These are phyloP conservation scores for Ustilago trichophora DNA, from an alignment of 1,284 basidiomycete genomes.

Conservation along the genomic window DNA sequence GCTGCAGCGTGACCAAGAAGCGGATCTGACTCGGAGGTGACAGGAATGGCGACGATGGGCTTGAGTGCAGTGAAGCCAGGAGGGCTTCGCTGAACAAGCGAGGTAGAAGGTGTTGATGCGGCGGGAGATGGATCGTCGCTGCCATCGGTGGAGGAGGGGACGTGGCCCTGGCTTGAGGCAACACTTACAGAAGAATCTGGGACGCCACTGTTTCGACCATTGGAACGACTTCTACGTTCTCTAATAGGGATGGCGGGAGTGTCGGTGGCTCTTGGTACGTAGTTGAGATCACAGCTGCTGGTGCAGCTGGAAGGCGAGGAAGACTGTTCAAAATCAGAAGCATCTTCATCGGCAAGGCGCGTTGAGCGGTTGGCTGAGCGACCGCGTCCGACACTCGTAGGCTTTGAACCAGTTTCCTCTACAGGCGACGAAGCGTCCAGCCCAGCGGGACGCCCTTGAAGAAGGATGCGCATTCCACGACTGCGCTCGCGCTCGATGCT, in stretches of 20 bases:
- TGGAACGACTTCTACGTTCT: slow-evolving; percentile 6
- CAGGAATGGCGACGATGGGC: slow-evolving; percentile 27
- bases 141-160: slow-evolving; percentile 33
- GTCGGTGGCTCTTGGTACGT: neutral
- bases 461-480: slow-evolving; percentile 43
- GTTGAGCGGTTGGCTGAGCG: slow-evolving; percentile 1
- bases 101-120: slow-evolving; percentile 33
- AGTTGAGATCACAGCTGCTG: slow-evolving; percentile 36
- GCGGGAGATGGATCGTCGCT: slow-evolving; percentile 31
- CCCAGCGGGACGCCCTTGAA: slow-evolving; percentile 12
- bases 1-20: slow-evolving; percentile 21
- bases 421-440: neutral
- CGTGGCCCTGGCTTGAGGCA: slow-evolving; percentile 22
- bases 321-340: slow-evolving; percentile 23
- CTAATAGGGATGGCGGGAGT: slow-evolving; percentile 27
- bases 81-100: slow-evolving; percentile 32
- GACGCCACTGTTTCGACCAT: neutral
- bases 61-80: slow-evolving; percentile 27
- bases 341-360: slow-evolving; percentile 12
- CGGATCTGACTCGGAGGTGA: slow-evolving; percentile 28
- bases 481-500: slow-evolving; percentile 46
- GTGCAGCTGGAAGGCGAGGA: slow-evolving; percentile 27
- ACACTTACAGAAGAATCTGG: slow-evolving; percentile 5
- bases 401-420: neutral
- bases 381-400: neutral